Conservation (phyloP, 2,329 filamentous ascomycete species). For the Verticillium albo-atrum region DNA sequence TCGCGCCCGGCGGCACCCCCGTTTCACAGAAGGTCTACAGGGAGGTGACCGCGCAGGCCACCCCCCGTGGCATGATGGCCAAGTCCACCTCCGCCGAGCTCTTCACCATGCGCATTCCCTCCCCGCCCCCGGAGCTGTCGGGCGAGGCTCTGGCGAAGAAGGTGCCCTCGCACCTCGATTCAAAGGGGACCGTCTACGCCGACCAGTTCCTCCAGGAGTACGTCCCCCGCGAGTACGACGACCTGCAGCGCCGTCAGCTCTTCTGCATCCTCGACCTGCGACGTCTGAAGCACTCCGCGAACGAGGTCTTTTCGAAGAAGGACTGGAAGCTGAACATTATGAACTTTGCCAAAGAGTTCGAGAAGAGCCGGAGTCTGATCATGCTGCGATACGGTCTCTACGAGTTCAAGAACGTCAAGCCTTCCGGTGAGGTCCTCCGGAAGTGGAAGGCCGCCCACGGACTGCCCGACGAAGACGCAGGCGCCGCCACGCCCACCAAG, state of each 20-base stretch:
- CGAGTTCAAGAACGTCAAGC: constrained; percentile 59
- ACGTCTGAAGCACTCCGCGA: constrained; percentile 56
- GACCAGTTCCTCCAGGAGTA: constrained; percentile 55
- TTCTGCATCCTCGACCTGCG: constrained; percentile 60
- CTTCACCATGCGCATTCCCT: constrained; percentile 55
- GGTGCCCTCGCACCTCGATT: constrained; percentile 47
- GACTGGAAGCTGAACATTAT: constrained; percentile 59
- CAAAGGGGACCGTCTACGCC: constrained; percentile 52
- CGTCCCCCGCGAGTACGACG: constrained; percentile 52
- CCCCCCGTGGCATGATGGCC: constrained; percentile 44
- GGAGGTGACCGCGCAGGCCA: constrained; percentile 40
- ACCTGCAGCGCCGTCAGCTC: constrained; percentile 56
- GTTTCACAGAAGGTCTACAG: constrained; percentile 37
- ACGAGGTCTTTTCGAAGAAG: constrained; percentile 56
- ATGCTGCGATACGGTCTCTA: constrained; percentile 58
- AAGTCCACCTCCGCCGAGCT: constrained; percentile 45
- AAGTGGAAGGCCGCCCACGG: constrained; percentile 55
- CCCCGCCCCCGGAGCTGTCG: constrained; percentile 50
- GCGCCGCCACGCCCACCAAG: constrained; percentile 24
- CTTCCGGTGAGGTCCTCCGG: constrained; percentile 51
- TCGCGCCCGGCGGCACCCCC: constrained; percentile 40
- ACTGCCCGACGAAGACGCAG: constrained; percentile 46
- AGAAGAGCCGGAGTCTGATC: constrained; percentile 59
- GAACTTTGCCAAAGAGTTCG: constrained; percentile 61
- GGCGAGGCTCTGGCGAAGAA: constrained; percentile 50